Evolutionary conservation across 148 eudicot species (phyloP), one percentile per base, ranked within the genome.

Genomic region (Chenopodium quinoa): DNA sequence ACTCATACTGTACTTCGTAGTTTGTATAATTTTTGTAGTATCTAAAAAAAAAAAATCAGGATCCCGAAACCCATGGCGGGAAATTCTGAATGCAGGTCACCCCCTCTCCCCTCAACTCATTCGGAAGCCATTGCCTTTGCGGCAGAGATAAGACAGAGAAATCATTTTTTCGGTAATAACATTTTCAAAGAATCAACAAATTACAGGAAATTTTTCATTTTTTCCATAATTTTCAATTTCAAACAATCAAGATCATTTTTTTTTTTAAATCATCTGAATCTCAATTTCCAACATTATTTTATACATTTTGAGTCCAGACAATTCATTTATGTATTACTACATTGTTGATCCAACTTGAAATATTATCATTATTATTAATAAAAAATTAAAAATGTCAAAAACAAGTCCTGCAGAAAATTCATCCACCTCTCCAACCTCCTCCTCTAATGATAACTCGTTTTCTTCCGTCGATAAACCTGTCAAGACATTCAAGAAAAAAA

Each of bases 41-140:
- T 34, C 37, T 34, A 34, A 37, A 0, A 5, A 37, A 37, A 37
- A 37, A 37, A 37, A 4, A 11, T 50, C n/a, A 4, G n/a, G 76
- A 5, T 31, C 68, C 84, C 92, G 90, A 89, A 89, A 82, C 66
- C 64, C 58, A 79, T 86, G 91, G 91, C 92, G 81, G 64, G 75
- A 86, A 82, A 77, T 48, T 86, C 91, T 92, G 79, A 81, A 82
- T 73, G 47, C 44, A 81, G 47, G 75, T 9, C 77, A 77, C 86
- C 48, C 62, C 62, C 6, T 37, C 71, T 32, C 77, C 37, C 25
- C 40, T 29, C 32, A 68, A 75, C 85, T 71, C 86, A 60, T 80
- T 80, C 75, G 12, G 71, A 12, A n/a, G 13, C 67, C 60, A 37
- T 19, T 65, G 5, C 31, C 72, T 67, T 56, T 9, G 20, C 25